Evolutionary conservation across 202 grass and related monocot species (phyloP).

Genomic region (Bolboschoenoplectus hybrid): DNA sequence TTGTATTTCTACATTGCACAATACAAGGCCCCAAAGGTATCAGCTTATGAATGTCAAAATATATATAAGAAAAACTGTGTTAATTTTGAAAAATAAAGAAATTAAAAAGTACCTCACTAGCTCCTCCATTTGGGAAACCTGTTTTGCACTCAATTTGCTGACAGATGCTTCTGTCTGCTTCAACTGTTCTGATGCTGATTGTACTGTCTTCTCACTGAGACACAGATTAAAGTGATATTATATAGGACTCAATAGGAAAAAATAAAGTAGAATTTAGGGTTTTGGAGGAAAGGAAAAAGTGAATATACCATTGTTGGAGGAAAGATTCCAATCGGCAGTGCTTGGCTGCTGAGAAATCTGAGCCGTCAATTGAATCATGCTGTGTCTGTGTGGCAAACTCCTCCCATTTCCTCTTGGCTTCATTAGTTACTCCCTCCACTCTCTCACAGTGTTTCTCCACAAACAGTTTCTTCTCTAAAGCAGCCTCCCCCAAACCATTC

Average conservation of each 20-base stretch:
- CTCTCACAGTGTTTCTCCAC: conserved; percentile 67
- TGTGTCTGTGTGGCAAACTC: conserved; percentile 72
- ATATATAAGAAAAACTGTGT: not conserved
- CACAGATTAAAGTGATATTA: conserved; percentile 33
- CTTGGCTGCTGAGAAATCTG: conserved; percentile 75
- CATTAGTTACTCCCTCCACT: conserved; percentile 67
- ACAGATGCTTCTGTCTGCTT: conserved; percentile 70
- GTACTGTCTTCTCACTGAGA: conserved; percentile 62
- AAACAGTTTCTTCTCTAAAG: conserved; percentile 66
- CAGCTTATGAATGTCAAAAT: not conserved
- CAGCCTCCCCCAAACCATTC: conserved; percentile 59
- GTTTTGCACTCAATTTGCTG: conserved; percentile 65
- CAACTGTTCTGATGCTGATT: conserved; percentile 73
- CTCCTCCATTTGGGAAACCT: conserved; percentile 75
- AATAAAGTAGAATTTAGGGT: not conserved
- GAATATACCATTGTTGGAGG: conserved; percentile 70
- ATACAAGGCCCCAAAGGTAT: not conserved
- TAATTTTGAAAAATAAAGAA: conserved; percentile 10
- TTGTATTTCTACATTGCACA: conserved; percentile 51
- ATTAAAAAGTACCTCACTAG: conserved; percentile 61
- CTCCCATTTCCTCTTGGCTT: conserved; percentile 98
- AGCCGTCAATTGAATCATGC: conserved; percentile 64
- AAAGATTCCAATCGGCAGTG: conserved; percentile 87
- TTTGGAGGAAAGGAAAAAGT: not conserved
- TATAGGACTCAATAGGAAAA: conserved; percentile 22